Base-by-base conservation (phyloP, 495 filamentous ascomycete species). In the Aspergillus coremiiformis region DNA sequence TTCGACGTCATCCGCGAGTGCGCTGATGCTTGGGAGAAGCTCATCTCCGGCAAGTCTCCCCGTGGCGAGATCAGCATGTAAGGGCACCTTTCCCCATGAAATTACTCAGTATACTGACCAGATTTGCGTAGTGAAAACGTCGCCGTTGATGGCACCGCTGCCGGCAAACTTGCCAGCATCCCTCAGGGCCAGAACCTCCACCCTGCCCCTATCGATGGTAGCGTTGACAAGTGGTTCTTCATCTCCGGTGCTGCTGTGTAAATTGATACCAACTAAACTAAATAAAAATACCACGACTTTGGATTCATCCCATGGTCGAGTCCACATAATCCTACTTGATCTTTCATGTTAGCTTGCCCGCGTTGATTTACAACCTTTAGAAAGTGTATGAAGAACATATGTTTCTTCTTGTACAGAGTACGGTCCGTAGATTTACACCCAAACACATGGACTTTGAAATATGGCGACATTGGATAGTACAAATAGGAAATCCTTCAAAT, bases 211-310 rank as follows among this genome's bases (percentile, higher is more conserved):
- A 95, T 97, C 60, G 93, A 99, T 68, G 82, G 85, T 61, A 93
- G 84, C 76, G 95, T 96, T 66, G 93, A 99, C 82, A 99, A 99
- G 81, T 99, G 94, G 93, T 99, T 99, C 84, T 99, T 96, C 81
- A 99, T 99, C 75, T 96, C 92, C 68, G 93, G 93, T 68, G 93
- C 93, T 69, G 88, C 93, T 60, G 81, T 87, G 49, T 95, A 90
- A 76, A 66, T 59, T 15, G 46, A 39, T 55, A 9, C 23, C 39
- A 55, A 45, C n/a, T 51, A 42, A 49, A 55, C 59, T 60, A 55
- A 60, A 47, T 53, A 54, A 58, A 27, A 60, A 54, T 55, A 15
- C 27, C 21, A 51, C 6, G 11, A n/a, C 35, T 37, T 50, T 44
- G 24, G 37, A 23, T 53, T 37, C 47, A 10, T 45, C 52, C 41